These are phyloP conservation scores for Tolypocladium endophyticum DNA, from an alignment of 2,329 filamentous ascomycete genomes.

Conservation along the genomic window DNA sequence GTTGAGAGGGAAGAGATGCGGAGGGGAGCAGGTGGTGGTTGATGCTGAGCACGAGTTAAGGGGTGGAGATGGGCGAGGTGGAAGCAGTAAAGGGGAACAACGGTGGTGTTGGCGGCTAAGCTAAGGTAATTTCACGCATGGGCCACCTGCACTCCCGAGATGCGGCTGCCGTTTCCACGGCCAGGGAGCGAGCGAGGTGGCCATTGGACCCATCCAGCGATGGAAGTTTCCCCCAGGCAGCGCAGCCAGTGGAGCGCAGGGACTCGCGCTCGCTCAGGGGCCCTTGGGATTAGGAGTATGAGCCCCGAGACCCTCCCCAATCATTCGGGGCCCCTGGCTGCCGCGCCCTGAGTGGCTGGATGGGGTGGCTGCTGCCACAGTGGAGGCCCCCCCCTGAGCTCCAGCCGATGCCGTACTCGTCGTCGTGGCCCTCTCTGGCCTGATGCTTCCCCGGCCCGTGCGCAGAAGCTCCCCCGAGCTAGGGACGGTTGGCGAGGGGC, in stretches of 20 bases:
- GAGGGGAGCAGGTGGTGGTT: conserved; percentile 6
- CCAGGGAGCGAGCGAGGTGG: neutral
- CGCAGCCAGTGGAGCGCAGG: neutral
- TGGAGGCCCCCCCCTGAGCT: neutral
- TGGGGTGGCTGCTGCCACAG: neutral
- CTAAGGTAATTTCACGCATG: conserved; percentile 7
- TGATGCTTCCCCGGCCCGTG: neutral
- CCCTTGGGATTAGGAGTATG: too few species aligned
- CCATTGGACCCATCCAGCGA: neutral
- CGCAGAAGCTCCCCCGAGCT: neutral
- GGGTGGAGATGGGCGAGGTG: conserved; percentile 3
- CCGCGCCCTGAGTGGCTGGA: neutral
- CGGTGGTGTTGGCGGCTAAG: conserved; percentile 3
- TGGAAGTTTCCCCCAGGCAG: neutral
- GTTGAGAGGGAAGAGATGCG: conserved; percentile 3
- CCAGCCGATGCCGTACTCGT: neutral
- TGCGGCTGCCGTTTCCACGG: neutral
- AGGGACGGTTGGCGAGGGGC: neutral
- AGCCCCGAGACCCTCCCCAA: neutral
- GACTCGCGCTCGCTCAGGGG: neutral
- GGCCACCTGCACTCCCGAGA: conserved; percentile 2
- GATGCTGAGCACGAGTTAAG: neutral
- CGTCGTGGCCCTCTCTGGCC: neutral
- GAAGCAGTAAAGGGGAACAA: conserved; percentile 8
- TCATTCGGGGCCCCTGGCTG: neutral